Base-by-base conservation (phyloP, 139 green algal species). In the Pleodorina starrii region DNA sequence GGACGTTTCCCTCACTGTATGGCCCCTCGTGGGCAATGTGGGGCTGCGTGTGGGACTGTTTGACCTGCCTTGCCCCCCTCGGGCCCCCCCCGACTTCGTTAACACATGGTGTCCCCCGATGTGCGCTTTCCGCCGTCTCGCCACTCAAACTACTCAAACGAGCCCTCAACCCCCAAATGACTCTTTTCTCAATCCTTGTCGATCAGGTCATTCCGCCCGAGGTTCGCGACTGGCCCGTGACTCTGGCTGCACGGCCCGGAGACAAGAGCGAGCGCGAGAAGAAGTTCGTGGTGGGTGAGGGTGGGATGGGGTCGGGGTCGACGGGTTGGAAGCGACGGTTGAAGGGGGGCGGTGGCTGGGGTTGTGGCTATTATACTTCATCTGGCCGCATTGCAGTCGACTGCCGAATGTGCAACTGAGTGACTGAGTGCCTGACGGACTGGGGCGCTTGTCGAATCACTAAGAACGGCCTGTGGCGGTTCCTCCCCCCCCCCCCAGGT, bases 171-270 rank as follows among this genome's bases (percentile, higher is more conserved):
- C 54, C 54, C n/a, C n/a, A n/a, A n/a, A n/a, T n/a, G n/a, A n/a
- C n/a, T n/a, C n/a, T n/a, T n/a, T 66, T 21, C 54, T 27, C 9
- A 5, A 25, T 66, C 2, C 54, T 32, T 25, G 9, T 12, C 21
- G 21, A 5, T 12, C 83, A 88, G 83, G 4, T 40, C 4, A 76
- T 88, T 5, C 83, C 83, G 21, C 83, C 59, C 11, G 83, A 80
- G 83, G 66, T 74, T 3, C 66, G 66, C 21, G 63, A 81, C 4
- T 88, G 83, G 83, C 2, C 27, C 3, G 83, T 88, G 6, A 10
- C 3, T 9, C 59, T 87, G 2, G 14, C 42, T 0, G 6, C 80
- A 0, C 59, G 60, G 2, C 25, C 14, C 25, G 79, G 59, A 10
- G 79, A 76, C 0, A 0, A 16, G 10, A 35, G 7, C 1, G 79